Base-by-base conservation (phyloP, 306 rosid genomes). In the Oemleria cerasiformis region DNA sequence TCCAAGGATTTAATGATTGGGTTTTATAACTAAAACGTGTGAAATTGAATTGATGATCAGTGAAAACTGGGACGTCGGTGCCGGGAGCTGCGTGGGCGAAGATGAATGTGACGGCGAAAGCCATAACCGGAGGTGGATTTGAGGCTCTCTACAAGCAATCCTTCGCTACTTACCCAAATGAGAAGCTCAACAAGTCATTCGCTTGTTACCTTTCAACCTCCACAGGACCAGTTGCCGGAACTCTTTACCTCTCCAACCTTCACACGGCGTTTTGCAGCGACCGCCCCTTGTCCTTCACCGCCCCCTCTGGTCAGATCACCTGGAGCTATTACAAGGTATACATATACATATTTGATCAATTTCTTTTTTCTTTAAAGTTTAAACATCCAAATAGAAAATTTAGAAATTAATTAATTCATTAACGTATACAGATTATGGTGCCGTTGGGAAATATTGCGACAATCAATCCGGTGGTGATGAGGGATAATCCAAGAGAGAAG, bases 141-240 rank as follows among this genome's bases (percentile, higher is more conserved):
- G 88, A 86, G 77, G 49, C 84, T 5, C 63, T 83, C 0, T 86
- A 73, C 78, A 81, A 68, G 75, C 90, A 83, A 45, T 73, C 75
- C 17, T 86, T 86, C 50, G 55, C 67, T 1, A 84, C 86, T 13
- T 54, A 61, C 51, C 84, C 79, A 0, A 79, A 78, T 23, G 90
- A 86, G 75, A 79, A 73, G 73, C 84, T 83, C 6, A 71, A 57
- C 72, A 83, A 81, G 65, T 78, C 83, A 14, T 86, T 81, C 20
- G 88, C 90, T 20, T 79, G 90, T 59, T 86, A 86, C 41, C 86
- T 86, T 3, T 86, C 88, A 15, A 81, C 90, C 0, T 45, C 88
- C 34, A 81, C 90, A 0, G 86, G 90, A n/a, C 90, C 88, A 1
- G 90, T 86, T 4, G 83, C 88, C 2, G 88, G 90, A 55, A 83